Percentiles rank a stretch among this genome's conserved stretches.
phyloP scores from a whole-genome alignment of 2,329 filamentous ascomycete species.

The Dactylonectria macrodidyma region DNA sequence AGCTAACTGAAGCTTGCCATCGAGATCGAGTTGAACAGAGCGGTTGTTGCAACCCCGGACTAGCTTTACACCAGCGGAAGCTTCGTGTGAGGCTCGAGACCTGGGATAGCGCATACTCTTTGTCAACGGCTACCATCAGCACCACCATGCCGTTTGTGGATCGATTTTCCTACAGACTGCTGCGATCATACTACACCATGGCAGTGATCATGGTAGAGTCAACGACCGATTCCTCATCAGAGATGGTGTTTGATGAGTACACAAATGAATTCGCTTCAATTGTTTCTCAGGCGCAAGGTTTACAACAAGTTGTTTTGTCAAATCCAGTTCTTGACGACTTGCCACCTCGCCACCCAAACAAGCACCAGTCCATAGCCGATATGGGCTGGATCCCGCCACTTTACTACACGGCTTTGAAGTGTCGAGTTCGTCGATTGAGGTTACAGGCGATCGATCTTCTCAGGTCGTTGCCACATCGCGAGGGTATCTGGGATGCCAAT shows the following conservation, averaged over 20 bases:
- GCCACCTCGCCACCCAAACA: conserved; percentile 39
- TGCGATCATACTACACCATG: conserved; percentile 59
- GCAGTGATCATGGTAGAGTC: conserved; percentile 58
- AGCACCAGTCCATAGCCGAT: conserved; percentile 55
- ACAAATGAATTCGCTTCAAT: conserved; percentile 51
- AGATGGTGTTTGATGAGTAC: conserved; percentile 56
- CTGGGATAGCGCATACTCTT: conserved; percentile 45
- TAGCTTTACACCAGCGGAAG: conserved; percentile 19
- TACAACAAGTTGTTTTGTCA: conserved; percentile 26
- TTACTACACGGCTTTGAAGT: conserved; percentile 64
- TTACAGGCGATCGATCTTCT: conserved; percentile 55
- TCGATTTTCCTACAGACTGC: conserved; percentile 47
- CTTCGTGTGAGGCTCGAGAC: conserved; percentile 29
- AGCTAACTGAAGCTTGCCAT: conserved; percentile 31
- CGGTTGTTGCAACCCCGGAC: too few relatives aligned
- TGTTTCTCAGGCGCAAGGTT: conserved; percentile 42
- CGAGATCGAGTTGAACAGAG: neutral
- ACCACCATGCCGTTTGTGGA: conserved; percentile 35
- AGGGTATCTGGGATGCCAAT: conserved; percentile 59
- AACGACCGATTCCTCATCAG: conserved; percentile 47
- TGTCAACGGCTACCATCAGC: conserved; percentile 35
- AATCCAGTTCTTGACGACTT: conserved; percentile 19
- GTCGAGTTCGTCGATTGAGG: conserved; percentile 58
- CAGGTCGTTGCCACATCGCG: conserved; percentile 49
- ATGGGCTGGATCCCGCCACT: conserved; percentile 62